Evolutionary conservation across 2,329 filamentous ascomycete genomes (phyloP), one percentile per base, ranked within the genome.

Genomic region (Penicillium sumatraense): DNA sequence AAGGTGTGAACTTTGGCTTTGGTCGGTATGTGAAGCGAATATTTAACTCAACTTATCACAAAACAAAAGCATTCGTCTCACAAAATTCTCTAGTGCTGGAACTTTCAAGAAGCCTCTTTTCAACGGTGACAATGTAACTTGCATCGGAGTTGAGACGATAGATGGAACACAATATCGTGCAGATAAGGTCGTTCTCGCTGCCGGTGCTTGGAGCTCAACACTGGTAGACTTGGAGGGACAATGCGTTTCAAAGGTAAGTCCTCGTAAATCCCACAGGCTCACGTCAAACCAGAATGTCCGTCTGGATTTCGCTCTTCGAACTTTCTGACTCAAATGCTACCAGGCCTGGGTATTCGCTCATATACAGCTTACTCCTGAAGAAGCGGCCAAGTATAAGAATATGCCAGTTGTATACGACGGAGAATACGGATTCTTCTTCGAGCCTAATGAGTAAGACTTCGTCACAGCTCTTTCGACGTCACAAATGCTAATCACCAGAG

Each of bases 391-490:
- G n/a, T 80, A 78, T 65, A 78, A 75, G 52, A 62, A 71, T 40
- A 62, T 71, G 0, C 78, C 78, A 0, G 77, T 80, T 0, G 70
- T 80, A 3, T 81, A 80, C 55, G 74, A 81, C 41, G 74, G 76
- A 11, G 77, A 79, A 36, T 67, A 75, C 16, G 78, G 78, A 2
- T 80, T 81, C 67, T 80, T 80, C 67, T 80, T 80, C 60, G 78
- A 81, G 59, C 75, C 76, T 1, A 75, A 76, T 47, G 75, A 56
- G 53, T 56, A n/a, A 29, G 53, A n/a, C n/a, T n/a, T n/a, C n/a
- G n/a, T n/a, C n/a, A n/a, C n/a, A n/a, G n/a, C n/a, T n/a, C n/a
- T n/a, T n/a, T n/a, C n/a, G n/a, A n/a, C n/a, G n/a, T n/a, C n/a
- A n/a, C n/a, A n/a, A n/a, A n/a, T n/a, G n/a, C n/a, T n/a, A n/a